phyloP scores from a whole-genome alignment of 129 eudicot genomes.

The Dittrichia graveolens region DNA sequence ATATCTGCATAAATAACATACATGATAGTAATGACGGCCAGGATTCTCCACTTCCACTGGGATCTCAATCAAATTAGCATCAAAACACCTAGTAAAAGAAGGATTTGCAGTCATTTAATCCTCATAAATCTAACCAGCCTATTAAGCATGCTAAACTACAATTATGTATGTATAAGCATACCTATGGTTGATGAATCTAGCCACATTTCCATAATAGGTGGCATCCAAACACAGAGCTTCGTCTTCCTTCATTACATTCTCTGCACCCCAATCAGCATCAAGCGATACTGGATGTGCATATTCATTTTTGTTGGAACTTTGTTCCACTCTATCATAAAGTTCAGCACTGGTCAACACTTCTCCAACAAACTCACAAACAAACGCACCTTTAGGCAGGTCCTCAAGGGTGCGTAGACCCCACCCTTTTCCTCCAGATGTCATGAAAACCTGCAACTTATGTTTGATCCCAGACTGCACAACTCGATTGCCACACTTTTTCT shows the following conservation, averaged over 20 bases:
- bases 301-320: conserved; percentile 43
- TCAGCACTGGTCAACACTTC: conserved; percentile 75
- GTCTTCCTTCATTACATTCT: conserved; percentile 61
- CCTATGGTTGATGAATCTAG: conserved; percentile 86
- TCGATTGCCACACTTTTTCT: conserved; percentile 77
- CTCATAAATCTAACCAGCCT: neutral
- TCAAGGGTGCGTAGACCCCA: conserved; percentile 96
- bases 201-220: conserved; percentile 77
- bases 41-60: conserved; percentile 94
- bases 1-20: conserved; percentile 35
- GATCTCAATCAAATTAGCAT: conserved; percentile 77
- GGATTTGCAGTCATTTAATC: neutral
- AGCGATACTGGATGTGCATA: conserved; percentile 80
- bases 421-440: conserved; percentile 84
- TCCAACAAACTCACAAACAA: conserved; percentile 93
- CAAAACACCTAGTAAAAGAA: conserved; percentile 61
- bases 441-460: conserved; percentile 80
- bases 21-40: conserved; percentile 89
- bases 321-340: conserved; percentile 58
- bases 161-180: conserved; percentile 28
- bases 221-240: conserved; percentile 85
- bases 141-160: neutral
- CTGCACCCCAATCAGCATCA: conserved; percentile 88
- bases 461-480: conserved; percentile 88
- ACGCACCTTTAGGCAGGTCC: conserved; percentile 94